phyloP scores from a whole-genome alignment of 2,329 filamentous ascomycete species.

The Aschersonia sp. region DNA sequence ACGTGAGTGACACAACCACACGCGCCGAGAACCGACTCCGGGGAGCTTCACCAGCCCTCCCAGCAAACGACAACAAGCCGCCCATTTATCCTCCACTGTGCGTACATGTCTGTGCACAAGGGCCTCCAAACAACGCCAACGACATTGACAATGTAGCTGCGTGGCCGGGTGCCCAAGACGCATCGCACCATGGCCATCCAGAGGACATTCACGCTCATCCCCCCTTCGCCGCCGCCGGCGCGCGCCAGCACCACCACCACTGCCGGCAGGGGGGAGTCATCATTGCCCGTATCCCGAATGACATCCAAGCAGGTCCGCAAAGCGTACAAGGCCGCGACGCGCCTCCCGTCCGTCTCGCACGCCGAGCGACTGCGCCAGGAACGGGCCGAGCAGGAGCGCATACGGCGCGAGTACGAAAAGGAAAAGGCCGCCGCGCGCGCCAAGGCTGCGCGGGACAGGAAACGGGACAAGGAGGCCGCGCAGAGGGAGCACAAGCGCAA shows the following conservation, averaged over 20 bases:
- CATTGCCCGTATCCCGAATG: slow-evolving; percentile 13
- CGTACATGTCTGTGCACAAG: too few species aligned
- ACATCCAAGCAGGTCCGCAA: slow-evolving; percentile 26
- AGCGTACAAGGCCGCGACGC: slow-evolving; percentile 20
- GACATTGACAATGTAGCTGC: too few species aligned
- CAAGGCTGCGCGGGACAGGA: slow-evolving; percentile 35
- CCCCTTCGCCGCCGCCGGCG: slow-evolving; percentile 10
- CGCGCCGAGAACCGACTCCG: too few species aligned
- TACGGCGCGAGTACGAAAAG: slow-evolving; percentile 35
- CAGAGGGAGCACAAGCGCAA: slow-evolving; percentile 34
- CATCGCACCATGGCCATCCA: slow-evolving; percentile 19
- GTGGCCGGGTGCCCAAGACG: too few species aligned
- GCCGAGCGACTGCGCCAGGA: slow-evolving; percentile 24
- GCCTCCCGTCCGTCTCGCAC: slow-evolving; percentile 22
- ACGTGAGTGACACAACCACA: too few species aligned
- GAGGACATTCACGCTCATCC: slow-evolving; percentile 30
- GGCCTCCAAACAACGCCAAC: too few species aligned
- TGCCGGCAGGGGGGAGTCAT: background rate
- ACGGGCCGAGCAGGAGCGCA: slow-evolving; percentile 34
- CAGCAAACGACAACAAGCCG: too few species aligned
- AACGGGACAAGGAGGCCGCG: slow-evolving; percentile 35
- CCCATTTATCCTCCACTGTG: too few species aligned
- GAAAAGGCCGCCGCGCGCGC: slow-evolving; percentile 31
- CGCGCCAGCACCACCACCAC: background rate
- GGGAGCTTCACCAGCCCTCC: too few species aligned